Evolutionary conservation across 495 filamentous ascomycete genomes (phyloP).

Genomic region (Hypoxylon rickii): DNA sequence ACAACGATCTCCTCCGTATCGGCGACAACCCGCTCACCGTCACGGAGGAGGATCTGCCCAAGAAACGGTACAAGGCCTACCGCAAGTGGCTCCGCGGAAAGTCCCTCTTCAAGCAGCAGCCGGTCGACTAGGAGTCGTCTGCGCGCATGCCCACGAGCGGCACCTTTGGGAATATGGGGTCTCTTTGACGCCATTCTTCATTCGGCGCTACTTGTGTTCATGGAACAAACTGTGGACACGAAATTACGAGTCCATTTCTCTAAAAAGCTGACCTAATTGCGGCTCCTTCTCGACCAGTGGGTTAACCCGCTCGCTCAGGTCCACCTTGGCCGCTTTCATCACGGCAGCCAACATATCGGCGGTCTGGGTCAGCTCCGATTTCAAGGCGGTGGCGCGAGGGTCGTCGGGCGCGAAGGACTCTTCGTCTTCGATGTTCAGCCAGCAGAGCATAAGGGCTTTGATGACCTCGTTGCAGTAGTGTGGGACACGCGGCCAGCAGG

Average conservation of each 20-base stretch:
- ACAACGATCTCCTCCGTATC: slow-evolving; percentile 73
- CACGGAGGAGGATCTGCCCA: slow-evolving; percentile 75
- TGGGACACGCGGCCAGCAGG: slow-evolving; percentile 73
- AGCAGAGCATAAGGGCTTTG: slow-evolving; percentile 65
- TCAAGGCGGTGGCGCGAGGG: slow-evolving; percentile 39
- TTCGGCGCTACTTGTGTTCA: not conserved
- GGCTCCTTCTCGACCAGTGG: slow-evolving; percentile 50
- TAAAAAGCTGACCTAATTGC: slow-evolving; percentile 47
- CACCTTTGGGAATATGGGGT: slow-evolving; percentile 8
- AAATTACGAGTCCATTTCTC: slow-evolving; percentile 6
- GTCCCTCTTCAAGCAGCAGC: slow-evolving; percentile 89
- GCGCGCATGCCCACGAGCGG: slow-evolving; percentile 9
- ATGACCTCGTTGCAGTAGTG: slow-evolving; percentile 72
- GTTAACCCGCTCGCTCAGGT: slow-evolving; percentile 37
- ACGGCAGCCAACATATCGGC: slow-evolving; percentile 39
- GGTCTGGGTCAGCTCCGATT: slow-evolving; percentile 50
- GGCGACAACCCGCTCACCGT: slow-evolving; percentile 87
- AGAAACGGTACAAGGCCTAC: slow-evolving; percentile 96
- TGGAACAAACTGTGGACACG: too few relatives aligned
- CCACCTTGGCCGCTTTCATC: slow-evolving; percentile 34
- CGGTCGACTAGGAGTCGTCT: slow-evolving; percentile 59
- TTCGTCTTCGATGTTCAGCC: slow-evolving; percentile 63
- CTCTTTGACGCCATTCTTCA: slow-evolving; percentile 4
- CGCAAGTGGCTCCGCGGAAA: slow-evolving; percentile 91
- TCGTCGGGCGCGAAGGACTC: slow-evolving; percentile 24